phyloP scores from a whole-genome alignment of 192 early-diverging fungal species.

The Backusella liffmaniae region DNA sequence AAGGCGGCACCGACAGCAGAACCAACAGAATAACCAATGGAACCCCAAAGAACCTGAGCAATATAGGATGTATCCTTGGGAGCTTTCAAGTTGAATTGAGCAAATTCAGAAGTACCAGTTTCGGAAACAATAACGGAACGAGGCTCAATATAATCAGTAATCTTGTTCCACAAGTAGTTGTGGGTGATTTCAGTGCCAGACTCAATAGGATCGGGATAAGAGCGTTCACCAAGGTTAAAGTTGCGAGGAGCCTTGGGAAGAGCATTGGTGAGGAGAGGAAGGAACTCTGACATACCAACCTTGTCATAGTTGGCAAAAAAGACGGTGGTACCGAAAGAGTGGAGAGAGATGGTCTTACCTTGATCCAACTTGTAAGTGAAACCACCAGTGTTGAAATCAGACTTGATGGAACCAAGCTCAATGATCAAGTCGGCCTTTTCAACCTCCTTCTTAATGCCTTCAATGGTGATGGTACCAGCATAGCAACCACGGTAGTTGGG shows the following conservation, averaged over 20 bases:
- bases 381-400: slow-evolving; percentile 54
- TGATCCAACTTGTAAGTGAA: slow-evolving; percentile 42
- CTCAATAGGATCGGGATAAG: background rate
- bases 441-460: slow-evolving; percentile 36
- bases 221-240: background rate
- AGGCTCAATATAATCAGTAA: slow-evolving; percentile 30
- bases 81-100: slow-evolving; percentile 33
- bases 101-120: slow-evolving; percentile 49
- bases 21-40: slow-evolving; percentile 36
- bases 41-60: slow-evolving; percentile 40
- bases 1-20: slow-evolving; percentile 45
- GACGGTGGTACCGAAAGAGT: slow-evolving; percentile 38
- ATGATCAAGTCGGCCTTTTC: slow-evolving; percentile 39
- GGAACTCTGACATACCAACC: slow-evolving; percentile 40
- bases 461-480: slow-evolving; percentile 37
- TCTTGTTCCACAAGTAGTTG: slow-evolving; percentile 42
- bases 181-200: slow-evolving; percentile 35
- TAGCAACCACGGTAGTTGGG: slow-evolving; percentile 42
- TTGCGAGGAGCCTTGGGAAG: background rate
- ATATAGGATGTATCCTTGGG: slow-evolving; percentile 38
- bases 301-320: slow-evolving; percentile 39
- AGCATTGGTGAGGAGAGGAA: slow-evolving; percentile 20
- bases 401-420: slow-evolving; percentile 41
- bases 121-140: slow-evolving; percentile 40
- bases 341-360: slow-evolving; percentile 38